These are phyloP conservation scores for Malus sieversii DNA, from an alignment of 306 rosid genomes.

Conservation along the genomic window DNA sequence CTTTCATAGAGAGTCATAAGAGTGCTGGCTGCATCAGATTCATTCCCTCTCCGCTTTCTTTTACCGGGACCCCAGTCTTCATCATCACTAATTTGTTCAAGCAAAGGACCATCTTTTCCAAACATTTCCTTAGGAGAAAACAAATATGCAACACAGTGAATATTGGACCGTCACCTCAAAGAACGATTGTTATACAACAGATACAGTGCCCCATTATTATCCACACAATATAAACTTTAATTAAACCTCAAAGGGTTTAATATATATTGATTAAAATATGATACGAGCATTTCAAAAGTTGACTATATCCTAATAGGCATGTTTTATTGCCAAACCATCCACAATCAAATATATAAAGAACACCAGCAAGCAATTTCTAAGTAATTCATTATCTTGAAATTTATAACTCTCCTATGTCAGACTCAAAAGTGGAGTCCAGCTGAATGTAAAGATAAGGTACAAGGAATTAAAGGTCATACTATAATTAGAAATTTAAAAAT, in stretches of 20 bases:
- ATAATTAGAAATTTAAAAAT: not conserved
- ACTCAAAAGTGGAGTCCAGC: not conserved
- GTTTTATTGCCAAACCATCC: not conserved
- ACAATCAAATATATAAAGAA: not conserved
- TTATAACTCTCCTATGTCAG: not conserved
- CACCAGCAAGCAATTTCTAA: not conserved
- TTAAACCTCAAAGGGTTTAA: not conserved
- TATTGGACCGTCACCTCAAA: not conserved
- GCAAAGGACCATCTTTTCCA: constrained; percentile 66
- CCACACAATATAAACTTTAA: not conserved
- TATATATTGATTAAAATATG: not conserved
- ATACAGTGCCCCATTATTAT: not conserved
- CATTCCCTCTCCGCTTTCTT: constrained; percentile 67
- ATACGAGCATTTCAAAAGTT: not conserved
- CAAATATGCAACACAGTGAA: not conserved
- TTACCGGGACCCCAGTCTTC: constrained; percentile 92
- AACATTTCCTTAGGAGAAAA: constrained; percentile 67
- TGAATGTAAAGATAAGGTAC: not conserved
- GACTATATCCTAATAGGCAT: not conserved
- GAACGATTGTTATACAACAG: not conserved
- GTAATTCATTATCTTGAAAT: not conserved
- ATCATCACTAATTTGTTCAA: constrained; percentile 75
- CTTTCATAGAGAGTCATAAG: constrained; percentile 76
- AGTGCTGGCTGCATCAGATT: constrained; percentile 73
- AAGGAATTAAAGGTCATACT: not conserved